Evolutionary conservation across 345 rosid species (phyloP).

Genomic region (Pseudoturritis turrita): DNA sequence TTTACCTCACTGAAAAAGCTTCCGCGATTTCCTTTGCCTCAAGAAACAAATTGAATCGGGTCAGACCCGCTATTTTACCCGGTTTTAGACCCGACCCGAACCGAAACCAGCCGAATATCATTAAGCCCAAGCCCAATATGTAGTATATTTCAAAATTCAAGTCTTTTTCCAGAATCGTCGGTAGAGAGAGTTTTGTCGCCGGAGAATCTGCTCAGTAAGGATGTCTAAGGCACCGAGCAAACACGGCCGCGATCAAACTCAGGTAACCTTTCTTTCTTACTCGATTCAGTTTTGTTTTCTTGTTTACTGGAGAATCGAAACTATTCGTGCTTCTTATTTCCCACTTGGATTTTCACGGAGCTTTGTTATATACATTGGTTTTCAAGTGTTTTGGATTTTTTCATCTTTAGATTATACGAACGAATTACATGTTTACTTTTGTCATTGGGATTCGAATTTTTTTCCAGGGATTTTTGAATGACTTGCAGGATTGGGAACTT

Average conservation of each 20-base stretch:
- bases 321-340: background rate
- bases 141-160: background rate
- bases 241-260: conserved; percentile 62
- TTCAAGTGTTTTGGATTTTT: background rate
- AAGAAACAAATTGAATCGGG: conserved; percentile 27
- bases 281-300: background rate
- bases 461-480: conserved; percentile 84
- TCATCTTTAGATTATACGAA: background rate
- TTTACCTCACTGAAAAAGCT: background rate
- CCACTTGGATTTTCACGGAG: background rate
- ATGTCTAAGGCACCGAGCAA: conserved; percentile 43
- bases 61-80: background rate
- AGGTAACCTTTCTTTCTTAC: conserved; percentile 39
- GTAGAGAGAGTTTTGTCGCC: conserved; percentile 5
- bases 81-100: background rate
- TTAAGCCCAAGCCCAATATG: conserved; percentile 3
- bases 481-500: conserved; percentile 95
- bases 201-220: conserved; percentile 20
- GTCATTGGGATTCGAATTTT: conserved; percentile 9
- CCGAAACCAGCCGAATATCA: background rate
- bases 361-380: background rate
- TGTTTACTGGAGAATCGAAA: background rate
- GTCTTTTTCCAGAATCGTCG: conserved; percentile 23
- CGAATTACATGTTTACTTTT: conserved; percentile 2
- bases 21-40: conserved; percentile 32